Base-by-base conservation (phyloP, 1,139 yeast species). In the Debaryomycetaceae sp. region DNA sequence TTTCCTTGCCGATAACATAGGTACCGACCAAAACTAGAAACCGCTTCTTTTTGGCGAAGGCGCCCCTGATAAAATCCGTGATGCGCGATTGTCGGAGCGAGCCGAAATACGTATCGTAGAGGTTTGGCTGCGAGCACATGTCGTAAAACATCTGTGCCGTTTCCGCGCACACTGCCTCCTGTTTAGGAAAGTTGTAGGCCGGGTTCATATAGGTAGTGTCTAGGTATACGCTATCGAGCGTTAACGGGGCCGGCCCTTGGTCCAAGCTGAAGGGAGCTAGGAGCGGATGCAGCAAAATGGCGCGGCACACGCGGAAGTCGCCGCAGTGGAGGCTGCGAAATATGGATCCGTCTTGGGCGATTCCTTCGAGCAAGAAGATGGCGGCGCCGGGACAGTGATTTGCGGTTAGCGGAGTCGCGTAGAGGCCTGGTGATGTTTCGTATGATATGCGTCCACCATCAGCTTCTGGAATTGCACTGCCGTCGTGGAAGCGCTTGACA, bases 301-400 rank as follows among this genome's bases (percentile, higher is more conserved):
- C 44, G 26, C 49, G 49, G 37, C 68, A 68, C 10, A 86, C 87
- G 32, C 98, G 58, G 43, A 87, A 90, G 51, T 90, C 98, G 4
- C 97, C 98, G 32, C 96, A 86, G 49, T 90, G 98, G 23, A 90
- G 52, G 1, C 71, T 60, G 23, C 58, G 51, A 27, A 60, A 43
- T 30, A 38, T 41, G 19, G 30, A 33, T 2, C 52, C 49, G 27
- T 49, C 46, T 15, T 36, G n/a, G 11, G 53, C 43, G 15, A 51
- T 44, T 0, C 77, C 70, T 43, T 78, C 79, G 41, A 83, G 79
- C 13, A 86, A 53, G 37, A 86, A 80, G 1, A 90, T 70, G 0
- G 74, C 85, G 1, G 96, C 83, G 2, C 98, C 98, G 1, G 97
- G 97, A 51, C 98, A 90, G 52, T 90, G 98, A 41, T 90, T 87